Conservation (phyloP, 805 yeast genomes). For the Millerozyma acaciae region DNA sequence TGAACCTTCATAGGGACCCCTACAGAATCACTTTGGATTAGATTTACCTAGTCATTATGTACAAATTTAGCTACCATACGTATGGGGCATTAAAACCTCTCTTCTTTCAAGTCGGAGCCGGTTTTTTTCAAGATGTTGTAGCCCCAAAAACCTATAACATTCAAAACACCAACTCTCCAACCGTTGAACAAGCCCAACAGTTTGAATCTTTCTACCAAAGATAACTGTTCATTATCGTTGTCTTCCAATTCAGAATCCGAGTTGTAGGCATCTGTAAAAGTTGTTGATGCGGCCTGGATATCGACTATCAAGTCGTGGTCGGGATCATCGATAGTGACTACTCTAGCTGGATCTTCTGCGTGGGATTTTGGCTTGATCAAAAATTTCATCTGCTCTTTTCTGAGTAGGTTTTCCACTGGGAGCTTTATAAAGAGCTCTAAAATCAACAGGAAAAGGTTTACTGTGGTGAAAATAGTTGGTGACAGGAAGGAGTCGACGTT, state of each 20-base stretch:
- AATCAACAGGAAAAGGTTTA: constrained; percentile 57
- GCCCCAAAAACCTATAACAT: constrained; percentile 82
- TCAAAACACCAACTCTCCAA: constrained; percentile 83
- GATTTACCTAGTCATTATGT: too few species aligned
- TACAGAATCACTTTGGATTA: too few species aligned
- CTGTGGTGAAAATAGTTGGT: constrained; percentile 55
- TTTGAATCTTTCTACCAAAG: constrained; percentile 37
- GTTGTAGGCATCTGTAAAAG: constrained; percentile 26
- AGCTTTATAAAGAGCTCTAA: constrained; percentile 69
- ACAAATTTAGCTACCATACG: too few species aligned
- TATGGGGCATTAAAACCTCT: constrained; percentile 18
- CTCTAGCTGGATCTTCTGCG: constrained; percentile 31
- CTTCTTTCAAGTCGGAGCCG: constrained; percentile 37
- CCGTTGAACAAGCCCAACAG: constrained; percentile 63
- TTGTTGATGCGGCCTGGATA: constrained; percentile 45
- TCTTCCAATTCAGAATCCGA: constrained; percentile 3
- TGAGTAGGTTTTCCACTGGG: constrained; percentile 82
- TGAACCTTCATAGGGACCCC: too few species aligned
- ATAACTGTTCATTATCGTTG: constrained; percentile 24
- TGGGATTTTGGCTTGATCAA: constrained; percentile 41
- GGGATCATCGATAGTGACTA: constrained; percentile 42
- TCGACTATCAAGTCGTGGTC: constrained; percentile 54
- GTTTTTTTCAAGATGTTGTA: constrained; percentile 52
- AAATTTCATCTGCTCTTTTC: constrained; percentile 77
- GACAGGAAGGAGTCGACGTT: constrained; percentile 65